phyloP scores from a whole-genome alignment of 176 grass and related monocot species.

The Musa acuminata region DNA sequence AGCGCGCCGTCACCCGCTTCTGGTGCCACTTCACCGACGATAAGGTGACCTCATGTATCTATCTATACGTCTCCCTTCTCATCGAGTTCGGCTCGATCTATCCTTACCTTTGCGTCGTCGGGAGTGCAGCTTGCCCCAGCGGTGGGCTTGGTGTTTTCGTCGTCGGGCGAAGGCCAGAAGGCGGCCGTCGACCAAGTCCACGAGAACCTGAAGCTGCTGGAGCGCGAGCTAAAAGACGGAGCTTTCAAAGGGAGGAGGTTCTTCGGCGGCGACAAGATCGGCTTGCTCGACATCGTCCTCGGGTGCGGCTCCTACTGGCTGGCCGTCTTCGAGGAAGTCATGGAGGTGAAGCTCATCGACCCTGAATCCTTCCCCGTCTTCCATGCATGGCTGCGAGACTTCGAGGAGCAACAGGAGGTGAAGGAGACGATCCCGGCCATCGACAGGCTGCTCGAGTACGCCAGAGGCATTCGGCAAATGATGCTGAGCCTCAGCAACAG shows the following conservation, averaged over 20 bases:
- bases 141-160: slow-evolving; percentile 4
- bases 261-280: slow-evolving; percentile 13
- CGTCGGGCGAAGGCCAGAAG: slow-evolving; percentile 5
- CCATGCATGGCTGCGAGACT: slow-evolving; percentile 9
- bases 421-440: slow-evolving; percentile 5
- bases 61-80: not conserved
- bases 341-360: slow-evolving; percentile 14
- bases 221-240: slow-evolving; percentile 6
- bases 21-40: slow-evolving; percentile 18
- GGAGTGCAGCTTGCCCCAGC: slow-evolving; percentile 6
- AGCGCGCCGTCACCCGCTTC: slow-evolving; percentile 14
- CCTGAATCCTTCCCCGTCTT: slow-evolving; percentile 1
- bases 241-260: slow-evolving; percentile 10
- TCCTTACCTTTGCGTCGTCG: not conserved
- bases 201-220: slow-evolving; percentile 9
- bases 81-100: too few species aligned
- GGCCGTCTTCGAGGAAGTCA: slow-evolving; percentile 17
- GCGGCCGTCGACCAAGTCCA: slow-evolving; percentile 11
- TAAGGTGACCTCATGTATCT: not conserved
- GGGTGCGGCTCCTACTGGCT: slow-evolving; percentile 21
- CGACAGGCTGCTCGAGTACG: slow-evolving; percentile 17
- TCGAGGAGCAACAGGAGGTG: slow-evolving; percentile 9
- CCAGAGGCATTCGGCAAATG: not conserved
- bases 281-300: slow-evolving; percentile 15
- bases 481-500: not conserved